A percentile compares a stretch with the other conserved stretches of the same genome.
Evolutionary conservation across 2,329 filamentous ascomycete genomes (phyloP).

Genomic region (Hypoxylon sp.): DNA sequence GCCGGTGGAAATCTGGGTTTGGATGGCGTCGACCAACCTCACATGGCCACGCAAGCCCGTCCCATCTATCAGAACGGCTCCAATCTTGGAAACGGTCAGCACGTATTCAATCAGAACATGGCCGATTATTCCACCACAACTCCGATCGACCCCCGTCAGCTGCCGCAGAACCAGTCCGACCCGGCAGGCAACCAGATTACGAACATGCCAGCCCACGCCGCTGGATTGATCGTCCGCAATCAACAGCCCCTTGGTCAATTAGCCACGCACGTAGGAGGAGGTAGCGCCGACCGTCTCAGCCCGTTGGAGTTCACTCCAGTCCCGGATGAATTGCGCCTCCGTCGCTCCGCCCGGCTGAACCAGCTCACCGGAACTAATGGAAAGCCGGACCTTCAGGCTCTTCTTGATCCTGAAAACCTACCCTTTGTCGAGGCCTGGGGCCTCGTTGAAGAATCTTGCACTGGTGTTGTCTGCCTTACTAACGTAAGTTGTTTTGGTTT

Average conservation of each 20-base stretch:
- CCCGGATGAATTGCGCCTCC: not conserved
- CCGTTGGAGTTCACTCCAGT: conserved; percentile 11
- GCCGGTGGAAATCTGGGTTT: too few relatives aligned
- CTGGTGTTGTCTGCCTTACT: conserved; percentile 62
- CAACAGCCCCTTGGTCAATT: not conserved
- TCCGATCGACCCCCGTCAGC: not conserved
- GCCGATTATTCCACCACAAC: too few relatives aligned
- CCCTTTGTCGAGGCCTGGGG: conserved; percentile 61
- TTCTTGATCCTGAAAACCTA: conserved; percentile 57
- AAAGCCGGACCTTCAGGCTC: conserved; percentile 52
- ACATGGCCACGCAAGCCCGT: not conserved
- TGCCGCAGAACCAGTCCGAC: not conserved
- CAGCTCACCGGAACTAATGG: conserved; percentile 53
- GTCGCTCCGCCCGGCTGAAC: conserved; percentile 56
- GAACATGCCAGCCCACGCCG: too few relatives aligned
- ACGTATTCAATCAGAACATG: not conserved
- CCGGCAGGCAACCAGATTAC: too few relatives aligned
- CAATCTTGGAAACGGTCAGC: not conserved
- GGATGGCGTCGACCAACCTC: not conserved
- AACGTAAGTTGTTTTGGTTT: conserved; percentile 59
- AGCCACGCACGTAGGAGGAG: not conserved
- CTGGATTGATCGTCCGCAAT: not conserved
- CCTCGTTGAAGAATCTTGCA: conserved; percentile 48
- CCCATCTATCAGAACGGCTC: not conserved
- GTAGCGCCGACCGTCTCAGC: not conserved